Evolutionary conservation across 2,329 filamentous ascomycete species (phyloP), one percentile per base, ranked within the genome.

Genomic region (Pseudogymnoascus sp.): DNA sequence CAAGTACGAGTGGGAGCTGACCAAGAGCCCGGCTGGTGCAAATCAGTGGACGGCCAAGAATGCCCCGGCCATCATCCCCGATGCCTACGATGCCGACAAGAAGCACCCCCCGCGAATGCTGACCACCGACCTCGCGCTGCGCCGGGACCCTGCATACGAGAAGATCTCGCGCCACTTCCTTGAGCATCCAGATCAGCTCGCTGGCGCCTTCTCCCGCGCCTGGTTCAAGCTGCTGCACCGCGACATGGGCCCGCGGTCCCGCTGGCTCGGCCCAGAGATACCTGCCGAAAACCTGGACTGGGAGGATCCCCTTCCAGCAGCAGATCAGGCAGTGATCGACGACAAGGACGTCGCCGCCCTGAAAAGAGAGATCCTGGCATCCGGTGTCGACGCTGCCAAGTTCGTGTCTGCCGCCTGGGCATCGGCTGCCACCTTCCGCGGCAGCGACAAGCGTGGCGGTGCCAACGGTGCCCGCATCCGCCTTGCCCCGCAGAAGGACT

Each of bases 191-290:
- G 81, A 89, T 53, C 77, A 90, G 78, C 81, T 92, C 40, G 81
- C 81, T 62, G 85, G 91, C 65, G 86, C 83, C 7, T 93, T 92
- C 71, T 80, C 82, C 21, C 84, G 84, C 60, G 89, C 89, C 12
- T 93, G 89, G 89, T 93, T 90, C 84, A 92, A 93, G 84, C 83
- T 93, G 44, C 80, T 89, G 36, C 89, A 93, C 78, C 89, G 89
- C 78, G 89, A 92, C 74, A 83, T 93, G 77, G 89, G 89, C 14
- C 89, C 89, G 46, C 79, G 84, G 62, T 73, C 81, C 23, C 88
- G 87, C 72, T 92, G 89, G 80, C 71, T 91, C 56, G 89, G 89
- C 31, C 89, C 89, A 1, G 89, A 93, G 75, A 79, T 90, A 16
- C 89, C 89, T 59, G 78, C 80, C 62, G 87, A 92, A 79, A 78